A percentile compares a stretch with the other conserved stretches of the same genome.
phyloP scores from a whole-genome alignment of 169 alveolate genomes.

The Sarcocystis neurona region DNA sequence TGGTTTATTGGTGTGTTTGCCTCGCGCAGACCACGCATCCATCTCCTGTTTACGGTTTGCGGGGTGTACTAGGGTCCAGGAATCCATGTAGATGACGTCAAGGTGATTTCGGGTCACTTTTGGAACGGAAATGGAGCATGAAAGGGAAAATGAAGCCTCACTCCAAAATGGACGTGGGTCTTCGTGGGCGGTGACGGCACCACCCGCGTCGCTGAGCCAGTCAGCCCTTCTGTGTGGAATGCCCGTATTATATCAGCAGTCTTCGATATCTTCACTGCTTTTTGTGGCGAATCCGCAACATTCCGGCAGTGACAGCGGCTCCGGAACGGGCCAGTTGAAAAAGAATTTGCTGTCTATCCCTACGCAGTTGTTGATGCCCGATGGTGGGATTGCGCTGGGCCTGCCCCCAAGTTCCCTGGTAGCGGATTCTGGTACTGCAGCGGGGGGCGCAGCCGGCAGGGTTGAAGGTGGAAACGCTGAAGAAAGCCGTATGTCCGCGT shows the following conservation, averaged over 20 bases:
- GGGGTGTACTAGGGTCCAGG: too few species aligned
- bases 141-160: too few species aligned
- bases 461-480: not conserved
- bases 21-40: too few species aligned
- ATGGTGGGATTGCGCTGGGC: conserved; percentile 26
- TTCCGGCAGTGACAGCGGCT: not conserved
- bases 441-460: not conserved
- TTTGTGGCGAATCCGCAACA: not conserved
- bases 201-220: not conserved
- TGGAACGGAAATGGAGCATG: too few species aligned
- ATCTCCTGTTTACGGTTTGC: too few species aligned
- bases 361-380: conserved; percentile 13
- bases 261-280: not conserved
- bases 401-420: not conserved
- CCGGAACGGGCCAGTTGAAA: too few species aligned
- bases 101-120: too few species aligned
- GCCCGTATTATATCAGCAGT: conserved; percentile 18
- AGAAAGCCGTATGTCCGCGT: not conserved
- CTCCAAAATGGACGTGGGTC: too few species aligned
- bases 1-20: too few species aligned
- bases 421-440: too few species aligned
- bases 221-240: conserved; percentile 10
- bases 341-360: not conserved
- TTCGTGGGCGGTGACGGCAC: too few species aligned
- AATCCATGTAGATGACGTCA: too few species aligned